phyloP scores from a whole-genome alignment of 176 grass and related monocot genomes.

The Themeda triandra region DNA sequence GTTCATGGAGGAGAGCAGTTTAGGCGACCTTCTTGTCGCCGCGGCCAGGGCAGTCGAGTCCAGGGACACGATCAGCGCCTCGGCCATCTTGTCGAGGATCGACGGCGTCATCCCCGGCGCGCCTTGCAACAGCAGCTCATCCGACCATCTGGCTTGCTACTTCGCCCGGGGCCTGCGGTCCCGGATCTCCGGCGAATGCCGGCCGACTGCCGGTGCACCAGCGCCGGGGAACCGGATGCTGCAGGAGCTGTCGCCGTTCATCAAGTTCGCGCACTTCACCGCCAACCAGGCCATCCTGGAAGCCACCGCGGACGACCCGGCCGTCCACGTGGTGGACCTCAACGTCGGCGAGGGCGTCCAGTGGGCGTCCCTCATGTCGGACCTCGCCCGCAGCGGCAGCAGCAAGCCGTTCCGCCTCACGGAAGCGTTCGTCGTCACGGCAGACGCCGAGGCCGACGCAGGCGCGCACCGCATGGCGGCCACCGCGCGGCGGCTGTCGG shows the following conservation, averaged over 20 bases:
- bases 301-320: conserved; percentile 15
- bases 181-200: conserved; percentile 8
- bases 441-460: neutral
- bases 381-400: conserved; percentile 20
- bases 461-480: neutral
- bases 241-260: conserved; percentile 40
- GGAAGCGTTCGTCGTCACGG: neutral
- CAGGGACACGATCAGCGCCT: neutral
- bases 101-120: neutral
- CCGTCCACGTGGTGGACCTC: conserved; percentile 49
- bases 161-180: conserved; percentile 27
- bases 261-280: conserved; percentile 95
- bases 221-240: neutral
- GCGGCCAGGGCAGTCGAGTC: conserved; percentile 31
- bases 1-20: conserved; percentile 25
- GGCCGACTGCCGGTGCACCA: neutral
- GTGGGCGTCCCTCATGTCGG: conserved; percentile 50
- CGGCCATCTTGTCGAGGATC: conserved; percentile 33
- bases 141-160: conserved; percentile 24
- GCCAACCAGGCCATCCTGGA: conserved; percentile 87
- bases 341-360: conserved; percentile 42
- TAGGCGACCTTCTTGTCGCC: conserved; percentile 30
- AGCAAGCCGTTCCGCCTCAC: conserved; percentile 36
- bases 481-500: conserved; percentile 30
- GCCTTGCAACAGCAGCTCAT: neutral